Conservation (phyloP, 176 grass and related monocot genomes). For the Oryza glaberrima region DNA sequence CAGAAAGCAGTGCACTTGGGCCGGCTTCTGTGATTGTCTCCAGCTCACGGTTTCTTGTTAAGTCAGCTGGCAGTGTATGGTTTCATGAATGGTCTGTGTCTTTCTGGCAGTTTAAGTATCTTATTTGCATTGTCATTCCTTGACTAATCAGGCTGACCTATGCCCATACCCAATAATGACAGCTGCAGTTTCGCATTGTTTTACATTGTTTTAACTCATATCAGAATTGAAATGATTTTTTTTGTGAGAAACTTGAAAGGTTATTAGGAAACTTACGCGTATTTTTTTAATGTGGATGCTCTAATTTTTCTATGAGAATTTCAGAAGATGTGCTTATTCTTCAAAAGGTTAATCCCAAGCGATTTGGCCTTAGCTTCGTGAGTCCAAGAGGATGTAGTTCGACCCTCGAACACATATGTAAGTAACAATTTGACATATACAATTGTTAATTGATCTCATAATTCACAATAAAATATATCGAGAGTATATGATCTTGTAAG, state of each 20-base stretch:
- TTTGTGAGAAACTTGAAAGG: neutral
- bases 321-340: neutral
- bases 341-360: neutral
- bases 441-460: neutral
- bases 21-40: neutral
- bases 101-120: neutral
- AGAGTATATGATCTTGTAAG: neutral
- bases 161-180: neutral
- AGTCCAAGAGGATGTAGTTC: neutral
- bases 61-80: slow-evolving; percentile 16
- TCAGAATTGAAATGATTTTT: neutral
- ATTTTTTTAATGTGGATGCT: neutral
- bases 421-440: neutral
- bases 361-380: neutral
- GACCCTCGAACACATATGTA: neutral
- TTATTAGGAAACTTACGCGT: neutral
- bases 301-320: neutral
- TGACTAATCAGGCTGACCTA: neutral
- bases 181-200: neutral
- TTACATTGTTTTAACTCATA: neutral
- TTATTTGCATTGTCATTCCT: neutral
- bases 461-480: neutral
- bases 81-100: neutral
- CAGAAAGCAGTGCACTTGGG: neutral
- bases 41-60: slow-evolving; percentile 29